phyloP scores from a whole-genome alignment of 805 yeast species.

The Kluyveromyces nonfermentans region DNA sequence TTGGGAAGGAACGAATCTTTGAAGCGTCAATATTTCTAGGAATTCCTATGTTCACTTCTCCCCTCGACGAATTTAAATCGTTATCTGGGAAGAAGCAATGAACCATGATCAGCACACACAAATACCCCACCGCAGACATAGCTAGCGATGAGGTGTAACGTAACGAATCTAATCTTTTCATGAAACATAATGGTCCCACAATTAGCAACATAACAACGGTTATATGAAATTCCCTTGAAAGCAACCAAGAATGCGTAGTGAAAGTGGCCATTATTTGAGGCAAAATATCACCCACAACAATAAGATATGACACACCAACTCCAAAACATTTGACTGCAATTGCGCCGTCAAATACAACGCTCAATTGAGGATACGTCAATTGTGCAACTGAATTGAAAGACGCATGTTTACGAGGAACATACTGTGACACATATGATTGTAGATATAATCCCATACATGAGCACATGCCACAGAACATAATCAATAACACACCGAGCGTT shows the following conservation, averaged over 20 bases:
- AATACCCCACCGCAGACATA: constrained; percentile 66
- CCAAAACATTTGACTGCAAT: constrained; percentile 67
- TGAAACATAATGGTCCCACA: constrained; percentile 50
- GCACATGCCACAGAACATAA: constrained; percentile 22
- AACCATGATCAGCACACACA: constrained; percentile 61
- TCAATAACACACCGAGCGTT: constrained; percentile 17
- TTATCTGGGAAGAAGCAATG: constrained; percentile 41
- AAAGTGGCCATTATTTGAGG: constrained; percentile 40
- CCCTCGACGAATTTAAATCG: constrained; percentile 30
- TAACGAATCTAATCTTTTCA: constrained; percentile 69
- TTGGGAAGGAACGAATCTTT: constrained; percentile 72
- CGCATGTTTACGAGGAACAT: constrained; percentile 43
- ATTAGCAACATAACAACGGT: constrained; percentile 41
- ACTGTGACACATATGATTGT: constrained; percentile 49
- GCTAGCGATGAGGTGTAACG: constrained; percentile 82
- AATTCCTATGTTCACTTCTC: constrained; percentile 38
- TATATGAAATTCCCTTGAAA: constrained; percentile 51
- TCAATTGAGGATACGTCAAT: constrained; percentile 49
- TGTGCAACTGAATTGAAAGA: constrained; percentile 59
- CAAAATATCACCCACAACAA: constrained; percentile 62
- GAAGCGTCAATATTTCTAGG: constrained; percentile 37
- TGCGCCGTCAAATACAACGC: constrained; percentile 56
- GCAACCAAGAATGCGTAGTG: constrained; percentile 27
- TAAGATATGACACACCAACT: constrained; percentile 56
- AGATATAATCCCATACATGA: constrained; percentile 43